Conservation (phyloP, 108 stramenopile genomes). For the Stephanodiscus triporus region DNA sequence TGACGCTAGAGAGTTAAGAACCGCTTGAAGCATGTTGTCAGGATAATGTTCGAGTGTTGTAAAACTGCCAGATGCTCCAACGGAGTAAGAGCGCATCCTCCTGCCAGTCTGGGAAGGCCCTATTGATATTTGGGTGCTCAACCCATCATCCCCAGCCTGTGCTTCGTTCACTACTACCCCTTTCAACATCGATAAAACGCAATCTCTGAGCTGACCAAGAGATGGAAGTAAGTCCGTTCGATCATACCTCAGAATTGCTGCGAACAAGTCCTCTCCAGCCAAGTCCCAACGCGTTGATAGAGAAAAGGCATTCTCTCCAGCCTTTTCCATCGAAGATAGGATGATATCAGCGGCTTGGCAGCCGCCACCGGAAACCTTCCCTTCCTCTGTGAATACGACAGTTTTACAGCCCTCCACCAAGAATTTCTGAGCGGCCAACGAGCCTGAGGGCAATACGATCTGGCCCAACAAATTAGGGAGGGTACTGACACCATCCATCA, state of each 20-base stretch:
- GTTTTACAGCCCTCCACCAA: slow-evolving; percentile 31
- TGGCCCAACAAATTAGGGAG: slow-evolving; percentile 49
- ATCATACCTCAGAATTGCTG: slow-evolving; percentile 27
- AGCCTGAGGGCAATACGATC: slow-evolving; percentile 32
- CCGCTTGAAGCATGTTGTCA: slow-evolving; percentile 58
- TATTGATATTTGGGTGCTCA: slow-evolving; percentile 62
- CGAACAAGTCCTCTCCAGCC: slow-evolving; percentile 61
- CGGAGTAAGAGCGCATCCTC: slow-evolving; percentile 76
- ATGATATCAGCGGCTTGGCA: slow-evolving; percentile 50
- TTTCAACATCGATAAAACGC: slow-evolving; percentile 67
- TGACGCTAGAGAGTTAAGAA: slow-evolving; percentile 49
- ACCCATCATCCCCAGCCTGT: slow-evolving; percentile 27
- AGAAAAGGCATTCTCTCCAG: slow-evolving; percentile 74
- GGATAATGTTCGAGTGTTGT: slow-evolving; percentile 68
- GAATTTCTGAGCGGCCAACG: slow-evolving; percentile 24
- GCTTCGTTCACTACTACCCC: slow-evolving; percentile 59
- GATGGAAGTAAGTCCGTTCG: slow-evolving; percentile 5
- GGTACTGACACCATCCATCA: slow-evolving; percentile 54
- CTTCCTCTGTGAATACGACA: slow-evolving; percentile 27
- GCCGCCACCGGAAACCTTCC: slow-evolving; percentile 31
- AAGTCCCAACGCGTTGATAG: slow-evolving; percentile 60
- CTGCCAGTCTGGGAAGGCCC: slow-evolving; percentile 73
- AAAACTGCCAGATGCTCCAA: slow-evolving; percentile 61
- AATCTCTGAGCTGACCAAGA: slow-evolving; percentile 29
- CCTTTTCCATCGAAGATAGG: slow-evolving; percentile 61